Evolutionary conservation across 352 stramenopile species (phyloP).

Genomic region (Globisporangium cederbergense): DNA sequence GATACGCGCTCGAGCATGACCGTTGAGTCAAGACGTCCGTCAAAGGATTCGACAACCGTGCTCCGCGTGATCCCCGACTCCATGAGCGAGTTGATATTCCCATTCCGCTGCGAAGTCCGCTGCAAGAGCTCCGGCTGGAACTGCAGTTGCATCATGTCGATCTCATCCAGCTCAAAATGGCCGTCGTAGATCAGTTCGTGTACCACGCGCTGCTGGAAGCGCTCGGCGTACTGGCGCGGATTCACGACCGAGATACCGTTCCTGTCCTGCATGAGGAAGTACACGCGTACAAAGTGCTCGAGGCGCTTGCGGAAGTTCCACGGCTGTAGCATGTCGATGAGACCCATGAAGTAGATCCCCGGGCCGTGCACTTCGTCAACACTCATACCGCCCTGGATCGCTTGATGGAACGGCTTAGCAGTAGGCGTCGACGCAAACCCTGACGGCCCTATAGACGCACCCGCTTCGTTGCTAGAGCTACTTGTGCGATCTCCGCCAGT

Average conservation of each 20-base stretch:
- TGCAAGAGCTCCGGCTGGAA: conserved; percentile 17
- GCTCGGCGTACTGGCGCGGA: conserved; percentile 66
- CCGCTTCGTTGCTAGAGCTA: conserved; percentile 12
- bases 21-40: conserved; percentile 23
- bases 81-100: conserved; percentile 19
- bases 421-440: conserved; percentile 16
- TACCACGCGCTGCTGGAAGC: conserved; percentile 74
- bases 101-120: conserved; percentile 28
- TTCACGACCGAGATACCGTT: conserved; percentile 74
- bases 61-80: conserved; percentile 48
- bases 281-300: conserved; percentile 81
- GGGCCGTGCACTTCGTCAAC: conserved; percentile 86
- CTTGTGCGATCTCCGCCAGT: conserved; percentile 13
- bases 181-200: conserved; percentile 71
- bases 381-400: conserved; percentile 58
- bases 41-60: conserved; percentile 52
- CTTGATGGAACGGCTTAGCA: conserved; percentile 48
- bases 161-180: conserved; percentile 28
- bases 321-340: conserved; percentile 95
- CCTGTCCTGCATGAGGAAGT: conserved; percentile 64
- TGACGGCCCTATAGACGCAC: neutral
- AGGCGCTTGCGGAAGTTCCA: conserved; percentile 92
- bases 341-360: conserved; percentile 93
- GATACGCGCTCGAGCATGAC: conserved; percentile 22
- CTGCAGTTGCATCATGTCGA: conserved; percentile 35